Percentiles rank a stretch among this genome's conserved stretches.
These are phyloP conservation scores for Coemansia sp. DNA, from an alignment of 192 early-diverging fungal species.

Conservation along the genomic window DNA sequence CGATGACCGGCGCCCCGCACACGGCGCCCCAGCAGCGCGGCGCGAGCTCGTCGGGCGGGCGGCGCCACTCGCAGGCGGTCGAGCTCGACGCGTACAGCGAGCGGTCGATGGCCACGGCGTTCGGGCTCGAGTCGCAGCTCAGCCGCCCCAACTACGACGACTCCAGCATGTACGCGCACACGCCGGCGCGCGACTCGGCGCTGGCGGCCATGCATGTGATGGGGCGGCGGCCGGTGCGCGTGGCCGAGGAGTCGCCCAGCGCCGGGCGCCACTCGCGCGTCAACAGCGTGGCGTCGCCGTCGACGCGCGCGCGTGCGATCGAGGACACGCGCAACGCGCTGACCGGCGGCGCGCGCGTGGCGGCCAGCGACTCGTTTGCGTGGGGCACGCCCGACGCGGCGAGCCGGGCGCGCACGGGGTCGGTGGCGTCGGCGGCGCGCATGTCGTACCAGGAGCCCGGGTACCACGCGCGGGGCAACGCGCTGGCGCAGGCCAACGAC, in stretches of 20 bases:
- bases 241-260: conserved; percentile 25
- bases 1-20: background rate
- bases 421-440: conserved; percentile 19
- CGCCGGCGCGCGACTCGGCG: conserved; percentile 29
- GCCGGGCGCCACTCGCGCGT: conserved; percentile 29
- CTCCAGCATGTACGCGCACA: conserved; percentile 41
- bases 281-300: conserved; percentile 41
- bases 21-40: conserved; percentile 3
- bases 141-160: conserved; percentile 29
- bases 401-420: conserved; percentile 33
- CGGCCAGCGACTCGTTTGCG: conserved; percentile 38
- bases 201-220: conserved; percentile 21
- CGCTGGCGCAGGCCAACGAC: conserved; percentile 4
- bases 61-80: conserved; percentile 30
- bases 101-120: conserved; percentile 28
- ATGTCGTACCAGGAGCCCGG: conserved; percentile 13
- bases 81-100: conserved; percentile 35
- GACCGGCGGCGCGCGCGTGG: conserved; percentile 24
- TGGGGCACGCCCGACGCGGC: conserved; percentile 24
- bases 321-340: conserved; percentile 47
- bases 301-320: conserved; percentile 30
- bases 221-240: conserved; percentile 18
- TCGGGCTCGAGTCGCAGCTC: conserved; percentile 36
- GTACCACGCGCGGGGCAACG: conserved; percentile 20
- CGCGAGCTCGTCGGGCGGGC: conserved; percentile 6